Evolutionary conservation across 805 yeast genomes (phyloP), one percentile per base, ranked within the genome.

Genomic region (Yamadazyma philogaea): DNA sequence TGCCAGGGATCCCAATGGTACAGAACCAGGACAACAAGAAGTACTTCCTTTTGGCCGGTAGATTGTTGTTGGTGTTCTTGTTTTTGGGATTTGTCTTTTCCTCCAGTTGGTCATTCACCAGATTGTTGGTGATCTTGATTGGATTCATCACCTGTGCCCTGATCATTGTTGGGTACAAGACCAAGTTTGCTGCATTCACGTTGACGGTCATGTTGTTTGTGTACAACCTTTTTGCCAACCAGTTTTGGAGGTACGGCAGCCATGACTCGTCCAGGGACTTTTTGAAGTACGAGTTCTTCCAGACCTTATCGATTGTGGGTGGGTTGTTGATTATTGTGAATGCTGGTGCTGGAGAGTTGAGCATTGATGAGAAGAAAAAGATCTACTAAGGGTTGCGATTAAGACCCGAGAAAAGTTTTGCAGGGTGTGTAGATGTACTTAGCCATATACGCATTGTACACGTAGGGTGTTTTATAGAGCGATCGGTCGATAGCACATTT

Each of bases 341-440:
- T 67, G 87, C 96, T 3, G 99, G 99, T 48, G 98, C 98, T 22
- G 99, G 99, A 39, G 90, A 86, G 54, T 74, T 91, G 50, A 86
- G 96, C 20, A 70, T 91, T 45, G 99, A 91, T 59, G 97, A 89
- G 64, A 91, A 93, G 83, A 90, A 91, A 74, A 91, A 91, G 74
- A 82, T 87, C 46, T 87, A 85, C 61, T 88, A 48, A 20, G n/a
- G 18, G 28, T 24, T 24, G 4, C 12, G 12, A 4, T n/a, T 11
- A 7, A 24, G 28, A 24, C 28, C 28, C 12, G 10, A 24, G 28
- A 24, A n/a, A 7, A 11, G 28, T 4, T 24, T n/a, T n/a, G n/a
- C 30, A n/a, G 14, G 34, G 16, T 30, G 20, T 30, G 20, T 30
- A 30, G 34, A 16, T 30, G 20, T 30, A 24, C 10, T 24, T 24